These are phyloP conservation scores for Blastobotrys malaysiensis DNA, from an alignment of 1,139 yeast species.

Conservation along the genomic window DNA sequence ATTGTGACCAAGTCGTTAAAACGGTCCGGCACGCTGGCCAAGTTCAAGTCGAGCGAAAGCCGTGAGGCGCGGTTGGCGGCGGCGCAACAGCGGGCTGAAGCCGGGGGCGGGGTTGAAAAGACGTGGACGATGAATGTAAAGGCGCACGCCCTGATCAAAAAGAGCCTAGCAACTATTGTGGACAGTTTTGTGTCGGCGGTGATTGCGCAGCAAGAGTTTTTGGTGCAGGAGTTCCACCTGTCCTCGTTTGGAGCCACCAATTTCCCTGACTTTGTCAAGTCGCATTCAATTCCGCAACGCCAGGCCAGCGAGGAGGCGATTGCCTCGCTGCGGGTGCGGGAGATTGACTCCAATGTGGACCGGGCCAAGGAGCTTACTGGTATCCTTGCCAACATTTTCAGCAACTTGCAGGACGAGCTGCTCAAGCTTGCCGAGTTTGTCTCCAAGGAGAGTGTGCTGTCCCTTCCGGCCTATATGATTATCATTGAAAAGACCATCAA, in stretches of 20 bases:
- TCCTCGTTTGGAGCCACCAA: slow-evolving; percentile 44
- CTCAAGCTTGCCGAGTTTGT: slow-evolving; percentile 34
- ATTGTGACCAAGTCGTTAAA: slow-evolving; percentile 24
- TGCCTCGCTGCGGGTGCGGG: slow-evolving; percentile 27
- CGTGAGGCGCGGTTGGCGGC: slow-evolving; percentile 2
- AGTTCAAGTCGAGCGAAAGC: slow-evolving; percentile 14
- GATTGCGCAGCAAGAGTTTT: slow-evolving; percentile 58
- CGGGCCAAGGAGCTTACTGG: slow-evolving; percentile 50
- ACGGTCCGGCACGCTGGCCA: slow-evolving; percentile 31
- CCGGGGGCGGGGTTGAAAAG: slow-evolving; percentile 6
- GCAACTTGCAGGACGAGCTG: slow-evolving; percentile 44
- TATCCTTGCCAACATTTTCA: slow-evolving; percentile 52
- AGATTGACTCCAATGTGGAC: slow-evolving; percentile 48
- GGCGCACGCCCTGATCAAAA: slow-evolving; percentile 16
- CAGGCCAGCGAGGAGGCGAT: slow-evolving; percentile 30
- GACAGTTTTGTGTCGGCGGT: slow-evolving; percentile 39
- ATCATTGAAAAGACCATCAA: slow-evolving; percentile 38
- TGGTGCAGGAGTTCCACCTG: slow-evolving; percentile 62
- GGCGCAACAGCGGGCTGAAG: not conserved
- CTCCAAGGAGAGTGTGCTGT: slow-evolving; percentile 36
- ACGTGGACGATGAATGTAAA: slow-evolving; percentile 23
- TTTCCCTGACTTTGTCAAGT: slow-evolving; percentile 46
- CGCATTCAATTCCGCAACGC: slow-evolving; percentile 34
- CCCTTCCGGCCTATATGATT: slow-evolving; percentile 41
- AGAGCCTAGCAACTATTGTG: slow-evolving; percentile 23